These are phyloP conservation scores for Bipolaris sorokiniana DNA, from an alignment of 2,329 filamentous ascomycete genomes.

Conservation along the genomic window DNA sequence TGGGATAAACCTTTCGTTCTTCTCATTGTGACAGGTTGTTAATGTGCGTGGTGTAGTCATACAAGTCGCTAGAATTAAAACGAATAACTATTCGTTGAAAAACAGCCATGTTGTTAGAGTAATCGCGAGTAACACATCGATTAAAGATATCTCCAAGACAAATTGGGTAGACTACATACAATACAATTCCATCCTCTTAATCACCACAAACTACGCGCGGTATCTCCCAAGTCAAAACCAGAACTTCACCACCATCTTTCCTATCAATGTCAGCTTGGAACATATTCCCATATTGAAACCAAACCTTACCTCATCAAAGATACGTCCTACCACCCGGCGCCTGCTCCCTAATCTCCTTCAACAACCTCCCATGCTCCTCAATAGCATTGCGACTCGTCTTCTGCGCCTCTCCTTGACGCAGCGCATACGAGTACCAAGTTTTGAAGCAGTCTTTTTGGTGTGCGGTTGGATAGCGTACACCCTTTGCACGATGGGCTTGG, in stretches of 20 bases:
- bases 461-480: slow-evolving; percentile 40
- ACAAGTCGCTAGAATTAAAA: no score
- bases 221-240: not conserved
- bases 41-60: no score
- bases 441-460: slow-evolving; percentile 45
- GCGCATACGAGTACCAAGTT: slow-evolving; percentile 47
- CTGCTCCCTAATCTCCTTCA: slow-evolving; percentile 31
- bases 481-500: slow-evolving; percentile 46
- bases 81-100: no score
- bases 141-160: not conserved
- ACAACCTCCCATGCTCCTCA: slow-evolving; percentile 33
- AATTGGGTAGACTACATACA: not conserved
- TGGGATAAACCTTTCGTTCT: no score
- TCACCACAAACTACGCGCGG: not conserved
- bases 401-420: slow-evolving; percentile 31
- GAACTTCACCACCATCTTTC: no score
- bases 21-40: no score
- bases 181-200: not conserved
- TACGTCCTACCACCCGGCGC: slow-evolving; percentile 42
- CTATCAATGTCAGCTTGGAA: not conserved
- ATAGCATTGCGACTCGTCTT: slow-evolving; percentile 28
- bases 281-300: no score
- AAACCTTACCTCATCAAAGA: slow-evolving; percentile 21
- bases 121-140: not conserved
- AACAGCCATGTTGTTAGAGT: no score